Conservation (phyloP, 495 filamentous ascomycete species). For the Penicillium arizonense region DNA sequence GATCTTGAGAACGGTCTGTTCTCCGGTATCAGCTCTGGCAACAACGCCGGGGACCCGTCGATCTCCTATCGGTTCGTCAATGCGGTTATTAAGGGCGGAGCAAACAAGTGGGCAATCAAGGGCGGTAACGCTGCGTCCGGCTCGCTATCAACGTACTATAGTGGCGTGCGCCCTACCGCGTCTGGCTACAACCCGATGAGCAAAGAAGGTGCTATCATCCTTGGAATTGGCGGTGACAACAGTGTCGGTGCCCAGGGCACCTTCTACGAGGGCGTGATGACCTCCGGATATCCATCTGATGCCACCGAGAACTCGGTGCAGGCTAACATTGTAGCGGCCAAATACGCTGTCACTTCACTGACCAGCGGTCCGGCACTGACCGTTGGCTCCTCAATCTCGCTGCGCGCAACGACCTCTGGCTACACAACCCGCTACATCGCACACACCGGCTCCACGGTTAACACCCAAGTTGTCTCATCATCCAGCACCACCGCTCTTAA, state of each 20-base stretch:
- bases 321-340: conserved; percentile 56
- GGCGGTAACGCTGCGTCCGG: conserved; percentile 54
- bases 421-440: conserved; percentile 51
- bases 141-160: conserved; percentile 54
- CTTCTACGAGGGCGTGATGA: conserved; percentile 63
- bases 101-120: conserved; percentile 53
- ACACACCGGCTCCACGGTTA: conserved; percentile 44
- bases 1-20: conserved; percentile 61
- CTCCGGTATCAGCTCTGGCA: conserved; percentile 39
- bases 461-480: conserved; percentile 52
- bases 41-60: conserved; percentile 47
- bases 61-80: conserved; percentile 52
- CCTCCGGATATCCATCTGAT: conserved; percentile 55
- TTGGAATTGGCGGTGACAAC: conserved; percentile 59
- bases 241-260: conserved; percentile 55
- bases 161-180: conserved; percentile 44
- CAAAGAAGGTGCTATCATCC: conserved; percentile 61
- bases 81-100: conserved; percentile 49
- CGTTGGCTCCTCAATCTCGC: conserved; percentile 48
- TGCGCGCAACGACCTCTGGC: conserved; percentile 48
- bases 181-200: conserved; percentile 58
- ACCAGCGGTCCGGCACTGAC: conserved; percentile 47
- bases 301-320: conserved; percentile 54
- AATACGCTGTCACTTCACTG: conserved; percentile 46
- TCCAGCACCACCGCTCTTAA: conserved; percentile 46